A percentile compares a stretch with the other conserved stretches of the same genome.
Conservation (phyloP, 2,329 filamentous ascomycete genomes). For the Phyllosticta citrichinensis region DNA sequence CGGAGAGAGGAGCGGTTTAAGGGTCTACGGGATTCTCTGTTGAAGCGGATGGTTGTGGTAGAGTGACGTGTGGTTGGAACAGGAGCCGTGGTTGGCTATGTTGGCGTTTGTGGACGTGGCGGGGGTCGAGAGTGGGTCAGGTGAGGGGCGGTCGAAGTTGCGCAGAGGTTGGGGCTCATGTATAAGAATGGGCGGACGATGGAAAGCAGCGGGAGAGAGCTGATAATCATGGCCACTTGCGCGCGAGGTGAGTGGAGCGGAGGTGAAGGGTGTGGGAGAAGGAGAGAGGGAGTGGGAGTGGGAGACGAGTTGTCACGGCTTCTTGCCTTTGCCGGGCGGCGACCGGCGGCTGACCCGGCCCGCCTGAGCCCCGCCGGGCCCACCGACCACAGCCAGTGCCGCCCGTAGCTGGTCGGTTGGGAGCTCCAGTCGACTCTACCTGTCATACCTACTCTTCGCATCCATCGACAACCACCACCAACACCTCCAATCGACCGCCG, state of each 20-base stretch:
- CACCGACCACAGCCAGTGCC: neutral
- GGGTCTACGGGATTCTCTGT: neutral
- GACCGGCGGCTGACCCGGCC: neutral
- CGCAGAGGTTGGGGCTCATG: conserved; percentile 7
- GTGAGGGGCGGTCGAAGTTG: conserved; percentile 1
- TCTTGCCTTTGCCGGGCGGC: neutral
- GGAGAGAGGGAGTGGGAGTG: conserved; percentile 1
- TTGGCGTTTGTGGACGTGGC: conserved; percentile 6
- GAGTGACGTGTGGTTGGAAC: conserved; percentile 4
- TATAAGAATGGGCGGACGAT: conserved; percentile 4
- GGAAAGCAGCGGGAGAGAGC: neutral
- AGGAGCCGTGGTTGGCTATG: conserved; percentile 5
- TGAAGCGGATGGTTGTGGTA: neutral
- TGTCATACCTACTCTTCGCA: neutral
- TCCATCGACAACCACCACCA: neutral
- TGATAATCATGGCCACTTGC: neutral
- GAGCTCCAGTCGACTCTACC: neutral
- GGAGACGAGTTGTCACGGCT: neutral
- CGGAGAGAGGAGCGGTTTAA: neutral
- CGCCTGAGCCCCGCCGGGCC: neutral
- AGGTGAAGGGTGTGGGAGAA: neutral
- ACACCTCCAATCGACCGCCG: neutral
- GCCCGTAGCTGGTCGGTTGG: too few species aligned
- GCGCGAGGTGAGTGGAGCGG: conserved; percentile 3
- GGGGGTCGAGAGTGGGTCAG: conserved; percentile 6